phyloP scores from a whole-genome alignment of 305 asterid genomes.

The Nicotiana rustica region DNA sequence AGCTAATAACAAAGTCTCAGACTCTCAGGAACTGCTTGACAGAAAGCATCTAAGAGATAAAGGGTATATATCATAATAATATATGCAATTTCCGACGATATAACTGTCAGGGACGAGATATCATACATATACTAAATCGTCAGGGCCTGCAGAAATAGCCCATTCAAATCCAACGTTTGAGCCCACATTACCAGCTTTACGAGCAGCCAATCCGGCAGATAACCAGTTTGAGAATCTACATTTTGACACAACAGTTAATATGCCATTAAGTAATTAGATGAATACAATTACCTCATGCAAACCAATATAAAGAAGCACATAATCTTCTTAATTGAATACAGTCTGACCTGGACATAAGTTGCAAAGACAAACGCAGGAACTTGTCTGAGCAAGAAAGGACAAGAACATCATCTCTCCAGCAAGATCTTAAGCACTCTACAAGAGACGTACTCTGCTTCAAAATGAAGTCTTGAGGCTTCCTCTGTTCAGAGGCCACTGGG shows the following conservation, averaged over 20 bases:
- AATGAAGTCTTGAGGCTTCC: constrained; percentile 57
- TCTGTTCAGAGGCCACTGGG: constrained; percentile 52
- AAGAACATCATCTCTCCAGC: constrained; percentile 94
- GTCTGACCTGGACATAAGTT: constrained; percentile 67
- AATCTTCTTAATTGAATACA: too few relatives aligned
- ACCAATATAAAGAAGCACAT: too few relatives aligned
- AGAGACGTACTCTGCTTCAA: constrained; percentile 84
- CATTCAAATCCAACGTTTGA: constrained; percentile 75
- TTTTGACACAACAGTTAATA: too few relatives aligned
- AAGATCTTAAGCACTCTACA: constrained; percentile 84
- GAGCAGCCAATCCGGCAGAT: constrained; percentile 80
- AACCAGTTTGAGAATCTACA: constrained; percentile 82
- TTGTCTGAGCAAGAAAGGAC: constrained; percentile 91
- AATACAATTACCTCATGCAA: too few relatives aligned
- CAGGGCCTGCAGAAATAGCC: constrained; percentile 85
- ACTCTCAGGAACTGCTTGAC: too few relatives aligned
- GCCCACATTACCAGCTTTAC: constrained; percentile 64
- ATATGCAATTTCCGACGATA: too few relatives aligned
- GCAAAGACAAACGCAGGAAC: constrained; percentile 91
- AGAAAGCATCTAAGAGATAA: too few relatives aligned
- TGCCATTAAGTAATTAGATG: too few relatives aligned
- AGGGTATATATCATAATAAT: too few relatives aligned
- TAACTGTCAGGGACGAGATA: too few relatives aligned
- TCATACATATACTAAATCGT: constrained; percentile 67
- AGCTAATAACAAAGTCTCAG: too few relatives aligned